These are phyloP conservation scores for Hemisphaericaspora xylanilytica DNA, from an alignment of 1,139 yeast species.

Conservation along the genomic window DNA sequence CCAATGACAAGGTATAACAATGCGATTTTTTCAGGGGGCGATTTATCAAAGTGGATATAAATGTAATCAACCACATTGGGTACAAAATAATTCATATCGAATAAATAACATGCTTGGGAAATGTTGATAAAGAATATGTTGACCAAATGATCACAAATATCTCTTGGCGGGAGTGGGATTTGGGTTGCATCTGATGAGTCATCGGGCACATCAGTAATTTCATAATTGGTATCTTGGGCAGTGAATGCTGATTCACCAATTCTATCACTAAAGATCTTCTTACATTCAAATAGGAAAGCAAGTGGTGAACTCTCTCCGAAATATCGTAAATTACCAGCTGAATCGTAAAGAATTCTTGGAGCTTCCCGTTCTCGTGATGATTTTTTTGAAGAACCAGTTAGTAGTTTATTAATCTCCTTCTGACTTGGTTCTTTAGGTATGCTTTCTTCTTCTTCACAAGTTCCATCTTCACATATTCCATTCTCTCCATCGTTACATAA, in stretches of 20 bases:
- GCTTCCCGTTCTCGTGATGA: conserved; percentile 4
- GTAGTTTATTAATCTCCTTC: not conserved
- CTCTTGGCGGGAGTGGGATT: conserved; percentile 13
- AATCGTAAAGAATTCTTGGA: conserved; percentile 11
- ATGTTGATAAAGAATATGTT: conserved; percentile 9
- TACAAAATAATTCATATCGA: conserved; percentile 11
- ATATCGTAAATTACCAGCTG: conserved; percentile 20
- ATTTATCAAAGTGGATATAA: conserved; percentile 9
- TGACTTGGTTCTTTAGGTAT: not conserved
- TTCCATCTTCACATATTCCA: conserved; percentile 4
- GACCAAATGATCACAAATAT: conserved; percentile 7
- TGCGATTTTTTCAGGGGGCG: conserved; percentile 12
- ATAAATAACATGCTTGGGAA: conserved; percentile 13
- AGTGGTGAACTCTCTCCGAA: conserved; percentile 27
- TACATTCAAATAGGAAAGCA: conserved; percentile 23
- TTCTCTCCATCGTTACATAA: conserved; percentile 1
- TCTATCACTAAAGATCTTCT: conserved; percentile 18
- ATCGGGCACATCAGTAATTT: conserved; percentile 13
- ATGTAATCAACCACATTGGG: conserved; percentile 10
- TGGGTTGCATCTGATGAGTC: conserved; percentile 12
- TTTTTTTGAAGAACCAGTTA: not conserved
- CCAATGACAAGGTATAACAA: conserved; percentile 13
- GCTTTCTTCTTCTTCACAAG: conserved; percentile 1
- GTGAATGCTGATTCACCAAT: conserved; percentile 14
- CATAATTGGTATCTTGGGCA: conserved; percentile 8